Percentiles rank a stretch among this genome's conserved stretches.
Conservation (phyloP, 2,329 filamentous ascomycete genomes). For the Colletotrichum sp. region DNA sequence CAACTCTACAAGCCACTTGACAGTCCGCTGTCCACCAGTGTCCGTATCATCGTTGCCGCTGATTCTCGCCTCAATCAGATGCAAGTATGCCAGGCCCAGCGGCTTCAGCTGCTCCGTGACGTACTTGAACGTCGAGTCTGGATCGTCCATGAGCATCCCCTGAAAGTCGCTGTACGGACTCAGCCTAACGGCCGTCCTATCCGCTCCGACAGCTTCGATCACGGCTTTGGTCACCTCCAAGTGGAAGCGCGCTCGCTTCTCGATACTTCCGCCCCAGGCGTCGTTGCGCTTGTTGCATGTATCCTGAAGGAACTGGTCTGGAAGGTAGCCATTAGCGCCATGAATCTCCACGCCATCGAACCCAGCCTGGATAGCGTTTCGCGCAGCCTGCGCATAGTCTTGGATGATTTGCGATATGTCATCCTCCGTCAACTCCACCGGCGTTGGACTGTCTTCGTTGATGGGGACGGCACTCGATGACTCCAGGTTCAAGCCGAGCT, state of each 20-base stretch:
- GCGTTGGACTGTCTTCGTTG: conserved; percentile 55
- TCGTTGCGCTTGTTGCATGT: conserved; percentile 58
- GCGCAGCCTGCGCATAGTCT: conserved; percentile 61
- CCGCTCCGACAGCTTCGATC: conserved; percentile 48
- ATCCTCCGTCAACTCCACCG: conserved; percentile 67
- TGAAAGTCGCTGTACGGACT: conserved; percentile 64
- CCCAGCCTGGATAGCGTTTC: conserved; percentile 65
- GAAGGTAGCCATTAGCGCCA: conserved; percentile 64
- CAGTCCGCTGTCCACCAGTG: conserved; percentile 18
- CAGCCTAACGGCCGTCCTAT: conserved; percentile 59
- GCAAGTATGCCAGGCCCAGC: conserved; percentile 61
- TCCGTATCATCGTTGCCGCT: conserved; percentile 44
- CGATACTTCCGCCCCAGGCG: conserved; percentile 57
- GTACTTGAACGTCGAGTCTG: conserved; percentile 63
- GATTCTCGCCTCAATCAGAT: conserved; percentile 63
- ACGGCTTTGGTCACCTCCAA: conserved; percentile 52
- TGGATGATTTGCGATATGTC: conserved; percentile 70
- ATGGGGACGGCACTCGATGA: conserved; percentile 45
- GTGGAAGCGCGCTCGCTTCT: conserved; percentile 57
- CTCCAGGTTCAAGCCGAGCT: conserved; percentile 54
- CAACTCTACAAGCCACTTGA: conserved; percentile 32
- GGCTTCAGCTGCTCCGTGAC: conserved; percentile 55
- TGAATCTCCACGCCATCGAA: conserved; percentile 73
- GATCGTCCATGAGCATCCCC: conserved; percentile 64
- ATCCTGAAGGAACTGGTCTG: conserved; percentile 67